These are phyloP conservation scores for Curvularia verruculosa DNA, from an alignment of 2,329 filamentous ascomycete species.

Conservation along the genomic window DNA sequence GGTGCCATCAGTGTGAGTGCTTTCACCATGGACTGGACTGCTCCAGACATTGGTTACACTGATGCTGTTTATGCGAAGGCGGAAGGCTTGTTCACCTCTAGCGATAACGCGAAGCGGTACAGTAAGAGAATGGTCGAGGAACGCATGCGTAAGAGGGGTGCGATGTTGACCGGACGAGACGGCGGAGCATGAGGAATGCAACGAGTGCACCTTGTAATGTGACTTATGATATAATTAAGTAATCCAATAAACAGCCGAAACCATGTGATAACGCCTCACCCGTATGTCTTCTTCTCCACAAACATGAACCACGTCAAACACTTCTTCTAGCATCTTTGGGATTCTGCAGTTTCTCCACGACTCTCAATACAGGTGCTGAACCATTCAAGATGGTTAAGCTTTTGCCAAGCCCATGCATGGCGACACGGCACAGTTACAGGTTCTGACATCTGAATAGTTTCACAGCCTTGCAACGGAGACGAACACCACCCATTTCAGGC, in stretches of 20 bases:
- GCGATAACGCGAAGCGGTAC: constrained; percentile 16
- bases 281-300: neutral
- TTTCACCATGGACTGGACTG: constrained; percentile 60
- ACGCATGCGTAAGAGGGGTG: constrained; percentile 26
- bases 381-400: constrained; percentile 21
- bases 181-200: constrained; percentile 3
- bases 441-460: constrained; percentile 24
- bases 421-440: constrained; percentile 17
- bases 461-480: constrained; percentile 17
- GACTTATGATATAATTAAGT: constrained; percentile 10
- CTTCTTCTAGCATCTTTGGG: neutral
- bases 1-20: constrained; percentile 54
- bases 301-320: constrained; percentile 4
- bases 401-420: constrained; percentile 26
- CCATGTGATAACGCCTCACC: neutral
- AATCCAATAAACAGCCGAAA: neutral
- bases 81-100: constrained; percentile 15
- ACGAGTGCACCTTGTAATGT: neutral
- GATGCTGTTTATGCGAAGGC: constrained; percentile 28
- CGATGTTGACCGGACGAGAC: constrained; percentile 11
- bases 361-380: neutral
- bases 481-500: constrained; percentile 4
- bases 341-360: neutral
- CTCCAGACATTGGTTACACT: constrained; percentile 48
- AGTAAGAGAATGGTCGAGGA: constrained; percentile 28